phyloP scores from a whole-genome alignment of 2,329 filamentous ascomycete species.

The Colletotrichum euphorbiae region DNA sequence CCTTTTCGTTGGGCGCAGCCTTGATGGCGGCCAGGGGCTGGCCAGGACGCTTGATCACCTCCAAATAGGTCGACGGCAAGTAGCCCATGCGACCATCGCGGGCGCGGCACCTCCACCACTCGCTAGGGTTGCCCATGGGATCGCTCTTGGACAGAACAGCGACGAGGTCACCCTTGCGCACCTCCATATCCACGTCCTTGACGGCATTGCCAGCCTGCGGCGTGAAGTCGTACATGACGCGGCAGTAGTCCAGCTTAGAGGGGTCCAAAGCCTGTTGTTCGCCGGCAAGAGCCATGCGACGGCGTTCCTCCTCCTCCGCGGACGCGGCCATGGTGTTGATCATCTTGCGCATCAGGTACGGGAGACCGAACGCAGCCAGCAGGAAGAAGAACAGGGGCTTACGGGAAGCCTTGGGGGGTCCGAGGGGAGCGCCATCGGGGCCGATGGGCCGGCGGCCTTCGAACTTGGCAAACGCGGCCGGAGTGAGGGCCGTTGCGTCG shows the following conservation, averaged over 20 bases:
- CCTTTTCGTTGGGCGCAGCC: constrained; percentile 57
- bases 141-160: constrained; percentile 94
- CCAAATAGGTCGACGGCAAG: constrained; percentile 89
- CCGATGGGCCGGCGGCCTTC: constrained; percentile 72
- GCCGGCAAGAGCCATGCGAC: constrained; percentile 57
- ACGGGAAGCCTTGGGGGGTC: constrained; percentile 80
- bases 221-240: constrained; percentile 92
- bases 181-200: constrained; percentile 85
- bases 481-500: constrained; percentile 87
- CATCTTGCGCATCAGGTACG: constrained; percentile 96
- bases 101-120: constrained; percentile 97
- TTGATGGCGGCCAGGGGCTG: constrained; percentile 65
- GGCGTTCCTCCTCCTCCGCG: constrained; percentile 84
- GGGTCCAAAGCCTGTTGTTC: constrained; percentile 78
- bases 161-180: constrained; percentile 95
- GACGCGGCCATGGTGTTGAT: constrained; percentile 86
- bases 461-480: constrained; percentile 90
- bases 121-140: constrained; percentile 88
- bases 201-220: constrained; percentile 74
- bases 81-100: constrained; percentile 93
- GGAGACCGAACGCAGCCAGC: constrained; percentile 91
- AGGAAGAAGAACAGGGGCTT: constrained; percentile 98
- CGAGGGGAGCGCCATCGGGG: constrained; percentile 71
- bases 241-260: constrained; percentile 94
- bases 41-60: constrained; percentile 72